Base-by-base conservation (phyloP, 768 basidiomycete genomes). In the Lyophyllum decastes region DNA sequence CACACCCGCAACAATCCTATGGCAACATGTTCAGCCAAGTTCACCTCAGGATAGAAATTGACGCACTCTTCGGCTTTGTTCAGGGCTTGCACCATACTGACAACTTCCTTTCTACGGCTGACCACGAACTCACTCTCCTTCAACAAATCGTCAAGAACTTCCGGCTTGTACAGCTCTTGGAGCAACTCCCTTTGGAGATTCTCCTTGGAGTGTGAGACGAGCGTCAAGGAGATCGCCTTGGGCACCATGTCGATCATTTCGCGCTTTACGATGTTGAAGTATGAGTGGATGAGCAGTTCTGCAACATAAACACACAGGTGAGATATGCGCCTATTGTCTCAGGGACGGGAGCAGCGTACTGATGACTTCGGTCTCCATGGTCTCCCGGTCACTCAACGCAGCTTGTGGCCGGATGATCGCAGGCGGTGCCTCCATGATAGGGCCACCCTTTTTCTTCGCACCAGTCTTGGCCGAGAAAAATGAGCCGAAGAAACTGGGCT, bases 241-340 rank as follows among this genome's bases (percentile, higher is more conserved):
- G 96, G 96, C 24, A 98, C 92, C 94, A 97, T 97, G 74, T 98
- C 96, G 67, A 98, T 98, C 92, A 98, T 94, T 75, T 98, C 96
- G 57, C 95, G 89, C 78, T 99, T 98, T 54, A 98, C 94, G 63
- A 98, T 95, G 76, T 97, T 95, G 82, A 91, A 98, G 75, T 98
- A 98, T 4, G 94, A 97, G 71, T 91, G 84, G 66, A 98, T 98
- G 68, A 99, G 86, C 47, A 98, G 82, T 74, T 99, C 94, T 95
- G 35, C n/a, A 57, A 16, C 41, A 48, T 27, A 59, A 30, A 30
- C 16, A 44, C 47, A 5, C 61, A 14, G 26, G 16, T 35, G 17
- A 9, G 48, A 27, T 35, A 34, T 46, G 27, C 8, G 43, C 16
- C 14, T 22, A 50, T 48, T 24, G 60, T 9, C 17, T 16, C 44